Evolutionary conservation across 1,284 basidiomycete species (phyloP).

Genomic region (Ustilago curta): DNA sequence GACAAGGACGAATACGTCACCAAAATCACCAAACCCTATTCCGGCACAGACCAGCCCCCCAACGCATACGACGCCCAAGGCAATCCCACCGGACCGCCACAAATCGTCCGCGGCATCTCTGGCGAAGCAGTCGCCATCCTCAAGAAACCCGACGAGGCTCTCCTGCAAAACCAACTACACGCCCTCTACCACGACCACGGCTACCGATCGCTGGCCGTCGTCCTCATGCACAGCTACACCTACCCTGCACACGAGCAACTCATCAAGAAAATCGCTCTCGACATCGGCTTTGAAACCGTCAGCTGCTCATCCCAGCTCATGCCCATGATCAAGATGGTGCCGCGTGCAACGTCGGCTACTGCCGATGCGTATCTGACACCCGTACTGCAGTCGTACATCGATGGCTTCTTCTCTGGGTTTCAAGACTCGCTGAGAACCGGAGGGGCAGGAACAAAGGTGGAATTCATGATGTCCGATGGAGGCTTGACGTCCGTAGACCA

Average conservation of each 20-base stretch:
- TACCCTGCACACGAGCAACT: slow-evolving; percentile 83
- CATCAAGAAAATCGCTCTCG: slow-evolving; percentile 80
- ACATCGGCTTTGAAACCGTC: slow-evolving; percentile 85
- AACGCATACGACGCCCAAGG: slow-evolving; percentile 79
- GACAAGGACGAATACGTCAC: slow-evolving; percentile 10
- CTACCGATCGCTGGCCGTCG: slow-evolving; percentile 85
- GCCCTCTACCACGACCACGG: slow-evolving; percentile 78
- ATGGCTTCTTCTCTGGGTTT: slow-evolving; percentile 91
- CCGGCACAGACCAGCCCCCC: slow-evolving; percentile 71
- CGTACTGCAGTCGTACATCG: slow-evolving; percentile 84
- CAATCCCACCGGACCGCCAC: slow-evolving; percentile 76
- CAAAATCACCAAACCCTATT: slow-evolving; percentile 45
- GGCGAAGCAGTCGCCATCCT: slow-evolving; percentile 92
- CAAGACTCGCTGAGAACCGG: slow-evolving; percentile 77
- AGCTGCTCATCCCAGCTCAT: slow-evolving; percentile 88
- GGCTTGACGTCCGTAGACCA: slow-evolving; percentile 85
- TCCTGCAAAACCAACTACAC: slow-evolving; percentile 74
- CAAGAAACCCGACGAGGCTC: slow-evolving; percentile 74
- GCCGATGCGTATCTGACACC: slow-evolving; percentile 98
- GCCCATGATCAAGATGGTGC: slow-evolving; percentile 91
- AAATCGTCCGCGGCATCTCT: slow-evolving; percentile 82
- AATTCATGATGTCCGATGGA: slow-evolving; percentile 72
- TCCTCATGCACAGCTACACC: slow-evolving; percentile 91
- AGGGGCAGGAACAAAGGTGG: slow-evolving; percentile 63
- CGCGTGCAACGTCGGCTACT: slow-evolving; percentile 89